Percentiles rank a stretch among this genome's conserved stretches.
phyloP scores from a whole-genome alignment of 2,329 filamentous ascomycete genomes.

The Pseudogymnoascus sp. region DNA sequence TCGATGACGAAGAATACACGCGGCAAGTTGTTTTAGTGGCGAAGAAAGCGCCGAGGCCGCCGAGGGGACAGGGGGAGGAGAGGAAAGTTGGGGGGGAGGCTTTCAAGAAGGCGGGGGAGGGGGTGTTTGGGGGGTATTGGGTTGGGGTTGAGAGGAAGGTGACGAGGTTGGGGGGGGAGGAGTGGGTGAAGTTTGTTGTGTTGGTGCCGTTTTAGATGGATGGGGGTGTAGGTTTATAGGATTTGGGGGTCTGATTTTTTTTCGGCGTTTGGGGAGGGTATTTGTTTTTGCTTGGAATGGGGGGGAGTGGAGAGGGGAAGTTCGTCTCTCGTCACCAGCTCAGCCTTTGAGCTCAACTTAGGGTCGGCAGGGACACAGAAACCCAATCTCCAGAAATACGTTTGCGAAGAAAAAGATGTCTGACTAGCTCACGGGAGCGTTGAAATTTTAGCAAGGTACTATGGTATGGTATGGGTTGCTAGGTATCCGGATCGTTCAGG shows the following conservation, averaged over 20 bases:
- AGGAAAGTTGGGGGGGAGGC: neutral
- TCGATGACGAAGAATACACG: neutral
- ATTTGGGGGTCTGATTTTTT: no score
- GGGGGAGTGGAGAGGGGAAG: neutral
- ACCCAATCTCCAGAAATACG: neutral
- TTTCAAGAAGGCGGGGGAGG: neutral
- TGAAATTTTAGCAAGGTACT: neutral
- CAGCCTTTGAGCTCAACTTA: neutral
- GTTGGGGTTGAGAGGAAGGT: neutral
- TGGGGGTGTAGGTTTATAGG: neutral
- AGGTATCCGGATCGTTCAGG: neutral
- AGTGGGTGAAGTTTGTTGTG: neutral
- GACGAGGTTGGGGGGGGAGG: neutral
- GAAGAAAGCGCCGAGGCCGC: neutral
- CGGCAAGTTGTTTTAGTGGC: neutral
- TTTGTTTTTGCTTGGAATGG: neutral
- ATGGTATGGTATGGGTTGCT: neutral
- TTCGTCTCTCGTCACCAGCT: neutral
- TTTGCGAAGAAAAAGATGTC: neutral
- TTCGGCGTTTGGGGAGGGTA: neutral
- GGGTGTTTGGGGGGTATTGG: neutral
- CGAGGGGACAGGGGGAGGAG: neutral
- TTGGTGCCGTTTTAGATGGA: neutral
- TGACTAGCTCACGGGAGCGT: neutral
- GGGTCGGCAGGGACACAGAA: neutral